Base-by-base conservation (phyloP, 257 asterid genomes). In the Solanum tarijense region DNA sequence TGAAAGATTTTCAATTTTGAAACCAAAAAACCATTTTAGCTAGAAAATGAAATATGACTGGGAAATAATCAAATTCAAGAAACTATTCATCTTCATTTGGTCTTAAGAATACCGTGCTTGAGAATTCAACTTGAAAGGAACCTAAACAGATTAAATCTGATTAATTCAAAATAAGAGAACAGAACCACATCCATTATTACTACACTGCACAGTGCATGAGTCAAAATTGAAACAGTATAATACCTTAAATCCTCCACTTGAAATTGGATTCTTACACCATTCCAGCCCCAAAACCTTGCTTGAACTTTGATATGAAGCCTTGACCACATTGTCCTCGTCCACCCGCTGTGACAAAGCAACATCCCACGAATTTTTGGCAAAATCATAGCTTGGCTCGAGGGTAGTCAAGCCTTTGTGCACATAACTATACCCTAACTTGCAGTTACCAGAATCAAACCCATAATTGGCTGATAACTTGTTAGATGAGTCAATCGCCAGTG, bases 301-400 rank as follows among this genome's bases (percentile, higher is more conserved):
- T 18, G 90, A 31, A 85, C 87, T 89, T 88, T 88, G 89, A 85
- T 88, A 91, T 1, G 92, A 83, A 65, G 93, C 91, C 65, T 89
- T 86, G 31, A 91, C 89, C 83, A 89, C 86, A 82, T 87, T 90
- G 35, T 84, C 89, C 71, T 76, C 87, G 12, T 18, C 39, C 58
- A 89, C 72, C 88, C 88, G 87, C 29, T 68, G 74, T 20, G 91
- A 88, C 73, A 91, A 78, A 21, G 89, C 27, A 68, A 91, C 76
- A 72, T 89, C 90, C 93, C 90, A 89, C 34, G 92, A 84, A 41
- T 91, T 91, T 39, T 83, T 84, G 35, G 88, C 87, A 11, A 89
- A 87, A 87, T 91, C 91, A 87, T 91, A 91, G 92, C 88, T 83
- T 10, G 92, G 92, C 85, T 91, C 93, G 34, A 91, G 62, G 5